Percentiles rank a stretch among this genome's conserved stretches.
Evolutionary conservation across 306 rosid genomes (phyloP).

Genomic region (Fragaria vesca): DNA sequence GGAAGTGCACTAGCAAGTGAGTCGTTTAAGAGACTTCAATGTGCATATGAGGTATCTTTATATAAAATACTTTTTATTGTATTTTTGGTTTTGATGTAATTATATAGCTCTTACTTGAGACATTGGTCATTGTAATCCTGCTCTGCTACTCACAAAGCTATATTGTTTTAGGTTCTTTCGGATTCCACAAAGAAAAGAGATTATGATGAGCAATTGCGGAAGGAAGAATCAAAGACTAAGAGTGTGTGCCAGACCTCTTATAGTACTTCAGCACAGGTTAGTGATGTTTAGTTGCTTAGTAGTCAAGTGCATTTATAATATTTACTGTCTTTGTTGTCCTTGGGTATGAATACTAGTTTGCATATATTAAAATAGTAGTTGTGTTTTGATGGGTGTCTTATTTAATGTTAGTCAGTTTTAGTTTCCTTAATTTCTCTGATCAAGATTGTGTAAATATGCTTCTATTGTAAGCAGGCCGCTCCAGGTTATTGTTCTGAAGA

Average conservation of each 20-base stretch:
- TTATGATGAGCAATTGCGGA: conserved; percentile 90
- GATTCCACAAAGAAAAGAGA: conserved; percentile 79
- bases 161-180: conserved; percentile 74
- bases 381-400: background rate
- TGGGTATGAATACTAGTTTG: background rate
- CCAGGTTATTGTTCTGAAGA: conserved; percentile 78
- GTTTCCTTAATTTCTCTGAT: background rate
- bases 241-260: conserved; percentile 87
- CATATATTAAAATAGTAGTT: background rate
- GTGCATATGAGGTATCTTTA: conserved; percentile 87
- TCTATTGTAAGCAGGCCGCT: conserved; percentile 52
- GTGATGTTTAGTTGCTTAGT: conserved; percentile 27
- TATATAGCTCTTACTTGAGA: conserved; percentile 19
- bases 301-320: background rate
- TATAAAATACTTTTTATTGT: background rate
- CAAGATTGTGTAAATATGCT: conserved; percentile 20
- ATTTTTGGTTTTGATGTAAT: conserved; percentile 10
- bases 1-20: conserved; percentile 88
- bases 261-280: conserved; percentile 69
- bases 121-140: background rate
- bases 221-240: conserved; percentile 81
- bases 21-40: conserved; percentile 88
- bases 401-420: background rate
- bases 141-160: conserved; percentile 21
- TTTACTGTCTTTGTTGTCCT: background rate